Percentiles rank a stretch among this genome's conserved stretches.
Conservation (phyloP, 164 flowering plant species). For the Berberis vulgaris region DNA sequence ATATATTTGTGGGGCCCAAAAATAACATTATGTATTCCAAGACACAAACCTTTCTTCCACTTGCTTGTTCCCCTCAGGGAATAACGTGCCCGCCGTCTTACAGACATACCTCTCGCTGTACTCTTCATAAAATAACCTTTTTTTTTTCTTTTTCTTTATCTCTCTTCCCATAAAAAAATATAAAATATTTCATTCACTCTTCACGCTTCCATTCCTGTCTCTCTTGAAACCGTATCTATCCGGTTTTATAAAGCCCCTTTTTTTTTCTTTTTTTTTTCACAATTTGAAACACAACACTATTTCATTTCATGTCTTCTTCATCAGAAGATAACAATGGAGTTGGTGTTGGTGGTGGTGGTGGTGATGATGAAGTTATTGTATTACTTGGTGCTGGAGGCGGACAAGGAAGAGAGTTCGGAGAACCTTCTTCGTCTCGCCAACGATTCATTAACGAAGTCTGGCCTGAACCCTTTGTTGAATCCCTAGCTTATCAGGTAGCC, state of each 20-base stretch:
- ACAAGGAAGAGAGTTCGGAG: slow-evolving; percentile 16
- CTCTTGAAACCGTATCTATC: too few species aligned
- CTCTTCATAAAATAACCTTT: neutral
- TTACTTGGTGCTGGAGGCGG: too few species aligned
- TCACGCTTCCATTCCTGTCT: neutral
- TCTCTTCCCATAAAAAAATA: neutral
- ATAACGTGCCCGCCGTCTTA: slow-evolving; percentile 30
- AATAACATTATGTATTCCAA: too few species aligned
- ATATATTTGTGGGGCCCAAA: too few species aligned
- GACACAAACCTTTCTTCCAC: neutral
- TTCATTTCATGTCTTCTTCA: slow-evolving; percentile 18
- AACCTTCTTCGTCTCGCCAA: slow-evolving; percentile 43
- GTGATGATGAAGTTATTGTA: neutral
- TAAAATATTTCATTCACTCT: too few species aligned
- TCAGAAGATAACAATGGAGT: slow-evolving; percentile 16
- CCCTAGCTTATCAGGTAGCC: slow-evolving; percentile 62
- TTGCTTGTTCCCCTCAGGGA: too few species aligned
- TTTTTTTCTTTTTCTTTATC: neutral
- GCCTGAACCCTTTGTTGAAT: slow-evolving; percentile 86
- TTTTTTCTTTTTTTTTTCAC: neutral
- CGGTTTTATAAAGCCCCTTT: too few species aligned
- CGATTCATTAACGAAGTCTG: slow-evolving; percentile 45
- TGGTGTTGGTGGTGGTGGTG: neutral
- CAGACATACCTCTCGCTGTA: neutral
- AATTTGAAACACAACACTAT: neutral